These are phyloP conservation scores for Cucurbita moschata DNA, from an alignment of 306 rosid genomes.

Conservation along the genomic window DNA sequence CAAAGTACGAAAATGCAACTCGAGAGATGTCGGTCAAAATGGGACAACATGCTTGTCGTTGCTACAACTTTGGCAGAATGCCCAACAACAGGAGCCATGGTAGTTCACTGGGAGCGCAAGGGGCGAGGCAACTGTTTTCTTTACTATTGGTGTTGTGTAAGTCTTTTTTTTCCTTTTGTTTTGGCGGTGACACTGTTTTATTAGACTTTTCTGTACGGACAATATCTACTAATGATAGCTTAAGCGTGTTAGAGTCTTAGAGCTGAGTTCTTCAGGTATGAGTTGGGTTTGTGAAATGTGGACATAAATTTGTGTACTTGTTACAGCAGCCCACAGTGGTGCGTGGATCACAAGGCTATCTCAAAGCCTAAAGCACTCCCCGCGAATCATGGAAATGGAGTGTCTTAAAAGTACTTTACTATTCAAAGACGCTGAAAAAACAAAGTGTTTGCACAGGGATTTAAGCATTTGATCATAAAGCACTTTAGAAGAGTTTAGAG, in stretches of 20 bases:
- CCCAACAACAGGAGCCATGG: conserved; percentile 38
- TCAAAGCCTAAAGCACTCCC: not conserved
- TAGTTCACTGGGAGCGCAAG: conserved; percentile 49
- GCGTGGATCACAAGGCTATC: not conserved
- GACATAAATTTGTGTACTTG: too few species aligned
- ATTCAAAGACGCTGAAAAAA: too few species aligned
- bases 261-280: too few species aligned
- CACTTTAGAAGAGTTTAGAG: too few species aligned
- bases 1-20: conserved; percentile 26
- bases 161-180: not conserved
- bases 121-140: conserved; percentile 16
- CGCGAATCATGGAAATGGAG: not conserved
- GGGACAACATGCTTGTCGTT: conserved; percentile 45
- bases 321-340: too few species aligned
- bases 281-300: too few species aligned
- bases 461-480: too few species aligned
- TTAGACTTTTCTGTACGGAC: not conserved
- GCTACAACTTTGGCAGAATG: conserved; percentile 35
- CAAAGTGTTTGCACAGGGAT: too few species aligned
- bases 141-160: not conserved
- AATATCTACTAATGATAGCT: too few species aligned
- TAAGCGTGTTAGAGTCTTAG: too few species aligned
- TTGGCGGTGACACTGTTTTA: not conserved
- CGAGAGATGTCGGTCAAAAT: conserved; percentile 30
- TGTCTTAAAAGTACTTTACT: not conserved